Conservation (phyloP, 2,329 filamentous ascomycete species). For the Mollisia scopiformis region DNA sequence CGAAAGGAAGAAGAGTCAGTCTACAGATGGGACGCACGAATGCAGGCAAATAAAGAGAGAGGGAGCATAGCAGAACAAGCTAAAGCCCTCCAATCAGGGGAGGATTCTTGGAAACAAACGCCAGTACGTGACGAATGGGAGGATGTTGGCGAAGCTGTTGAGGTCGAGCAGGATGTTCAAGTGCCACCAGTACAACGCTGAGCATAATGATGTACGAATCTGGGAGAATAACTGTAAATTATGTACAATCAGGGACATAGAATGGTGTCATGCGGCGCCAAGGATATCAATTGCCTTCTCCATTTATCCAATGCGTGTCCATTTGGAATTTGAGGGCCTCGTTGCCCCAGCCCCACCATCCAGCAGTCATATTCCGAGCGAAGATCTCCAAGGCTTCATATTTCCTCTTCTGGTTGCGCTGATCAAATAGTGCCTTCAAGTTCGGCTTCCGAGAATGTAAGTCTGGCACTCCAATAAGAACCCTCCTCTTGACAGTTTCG, state of each 20-base stretch:
- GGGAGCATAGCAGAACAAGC: constrained; percentile 61
- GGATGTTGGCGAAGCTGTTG: constrained; percentile 36
- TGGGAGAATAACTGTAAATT: constrained; percentile 22
- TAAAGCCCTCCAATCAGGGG: constrained; percentile 60
- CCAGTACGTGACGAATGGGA: constrained; percentile 42
- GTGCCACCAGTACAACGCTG: constrained; percentile 9
- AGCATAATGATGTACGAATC: not conserved
- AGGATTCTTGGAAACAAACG: constrained; percentile 59
- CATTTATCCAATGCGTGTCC: constrained; percentile 46
- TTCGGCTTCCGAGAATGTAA: constrained; percentile 80
- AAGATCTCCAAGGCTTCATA: constrained; percentile 75
- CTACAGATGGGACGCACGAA: constrained; percentile 32
- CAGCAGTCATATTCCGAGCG: constrained; percentile 71
- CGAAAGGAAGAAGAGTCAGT: constrained; percentile 42
- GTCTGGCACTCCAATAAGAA: constrained; percentile 73
- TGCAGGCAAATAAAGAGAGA: constrained; percentile 40
- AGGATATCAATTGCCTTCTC: constrained; percentile 14
- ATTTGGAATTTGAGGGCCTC: constrained; percentile 73
- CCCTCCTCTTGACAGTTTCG: constrained; percentile 48
- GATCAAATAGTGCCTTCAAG: constrained; percentile 61
- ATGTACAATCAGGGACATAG: constrained; percentile 22
- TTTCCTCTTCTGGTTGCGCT: constrained; percentile 48
- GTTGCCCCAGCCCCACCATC: constrained; percentile 81
- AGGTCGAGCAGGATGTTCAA: constrained; percentile 35
- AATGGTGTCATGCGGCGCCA: constrained; percentile 8